Conservation (phyloP, 768 basidiomycete genomes). For the Suillus ampliporus region DNA sequence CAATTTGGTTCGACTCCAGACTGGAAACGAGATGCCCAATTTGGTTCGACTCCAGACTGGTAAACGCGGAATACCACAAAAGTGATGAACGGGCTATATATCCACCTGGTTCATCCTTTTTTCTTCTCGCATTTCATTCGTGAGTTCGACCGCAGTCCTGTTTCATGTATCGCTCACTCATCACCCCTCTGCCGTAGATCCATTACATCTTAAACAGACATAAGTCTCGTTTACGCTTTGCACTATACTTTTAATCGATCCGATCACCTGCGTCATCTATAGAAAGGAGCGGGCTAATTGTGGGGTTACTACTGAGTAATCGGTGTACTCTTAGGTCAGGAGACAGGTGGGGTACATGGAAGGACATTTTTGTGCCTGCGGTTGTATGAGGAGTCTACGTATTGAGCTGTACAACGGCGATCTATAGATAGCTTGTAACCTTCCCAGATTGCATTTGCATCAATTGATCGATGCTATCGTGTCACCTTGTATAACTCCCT, state of each 20-base stretch:
- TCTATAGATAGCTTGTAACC: conserved; percentile 2
- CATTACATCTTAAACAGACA: not conserved
- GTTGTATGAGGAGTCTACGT: not conserved
- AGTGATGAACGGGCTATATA: not conserved
- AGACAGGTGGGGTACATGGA: not conserved
- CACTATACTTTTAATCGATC: not conserved
- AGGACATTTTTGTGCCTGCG: not conserved
- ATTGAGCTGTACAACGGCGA: not conserved
- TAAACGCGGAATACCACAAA: not conserved
- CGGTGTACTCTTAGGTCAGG: not conserved
- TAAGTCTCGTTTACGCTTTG: not conserved
- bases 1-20: not conserved
- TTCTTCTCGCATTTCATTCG: not conserved
- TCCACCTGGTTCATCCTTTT: not conserved
- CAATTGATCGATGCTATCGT: not conserved
- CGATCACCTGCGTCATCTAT: not conserved
- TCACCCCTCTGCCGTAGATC: not conserved
- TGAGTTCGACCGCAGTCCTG: not conserved
- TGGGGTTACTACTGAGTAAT: conserved; percentile 5
- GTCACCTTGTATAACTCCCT: no score
- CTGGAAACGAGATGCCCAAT: not conserved
- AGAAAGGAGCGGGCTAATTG: not conserved
- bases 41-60: conserved; percentile 5
- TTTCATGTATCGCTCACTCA: not conserved
- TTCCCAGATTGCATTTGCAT: conserved; percentile 1